Base-by-base conservation (phyloP, 2,329 filamentous ascomycete genomes). In the Diaporthe vexans region DNA sequence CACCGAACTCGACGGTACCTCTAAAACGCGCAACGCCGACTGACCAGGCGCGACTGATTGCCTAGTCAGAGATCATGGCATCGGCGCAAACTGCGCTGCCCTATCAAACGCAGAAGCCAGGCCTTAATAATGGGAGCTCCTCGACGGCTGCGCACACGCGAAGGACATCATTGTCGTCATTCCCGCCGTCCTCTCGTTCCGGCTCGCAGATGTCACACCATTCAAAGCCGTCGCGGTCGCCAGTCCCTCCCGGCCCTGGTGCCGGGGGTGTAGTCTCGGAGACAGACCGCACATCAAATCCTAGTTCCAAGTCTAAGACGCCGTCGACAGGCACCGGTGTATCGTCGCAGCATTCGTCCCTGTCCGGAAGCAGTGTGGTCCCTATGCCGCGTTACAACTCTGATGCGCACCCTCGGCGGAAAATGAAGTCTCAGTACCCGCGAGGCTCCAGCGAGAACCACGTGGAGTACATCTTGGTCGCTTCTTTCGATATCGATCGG, bases 381-480 rank as follows among this genome's bases (percentile, higher is more conserved):
- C 74, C 73, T 24, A 75, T 72, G 6, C 83, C 88, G 74, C 84
- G 87, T 77, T 79, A 87, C 81, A 84, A 91, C 81, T 83, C 87
- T 75, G 84, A 88, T 76, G 84, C 86, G 48, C 86, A 87, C 72
- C 87, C 88, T 7, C 83, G 85, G 24, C 88, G 89, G 78, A 91
- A 88, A 80, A 84, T 93, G 80, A 92, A 91, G 73, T 94, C 94
- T 26, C 94, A 95, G 79, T 95, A 95, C 80, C 94, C 94, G 21
- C 88, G 91, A n/a, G 88, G 92, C 73, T 90, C 91, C 15, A 86
- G 87, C 8, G 93, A 98, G 82, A 97, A 97, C 80, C 97, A 99
- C 92, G 97, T 99, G 84, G 97, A 99, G 82, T 99, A 98, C 81
- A 98, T 99, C 71, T 88, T 99, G 71, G 97, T 99, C 72, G 97